These are phyloP conservation scores for Fusarium sp. DNA, from an alignment of 2,329 filamentous ascomycete species.

Conservation along the genomic window DNA sequence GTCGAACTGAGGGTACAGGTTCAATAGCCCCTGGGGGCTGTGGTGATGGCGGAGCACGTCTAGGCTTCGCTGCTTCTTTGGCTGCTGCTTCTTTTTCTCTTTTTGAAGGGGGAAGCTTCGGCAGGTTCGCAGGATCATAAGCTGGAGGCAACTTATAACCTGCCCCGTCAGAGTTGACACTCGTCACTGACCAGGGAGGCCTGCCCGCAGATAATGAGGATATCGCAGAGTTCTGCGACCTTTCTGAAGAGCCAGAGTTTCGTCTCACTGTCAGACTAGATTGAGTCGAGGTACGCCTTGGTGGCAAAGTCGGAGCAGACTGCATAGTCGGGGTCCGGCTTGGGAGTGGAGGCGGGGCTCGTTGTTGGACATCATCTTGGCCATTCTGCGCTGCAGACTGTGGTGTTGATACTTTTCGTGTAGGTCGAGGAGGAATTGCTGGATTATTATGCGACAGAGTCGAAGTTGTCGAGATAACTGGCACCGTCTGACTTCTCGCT, in stretches of 20 bases:
- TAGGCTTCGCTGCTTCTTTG: conserved; percentile 41
- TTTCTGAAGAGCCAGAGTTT: conserved; percentile 68
- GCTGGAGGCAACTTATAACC: conserved; percentile 65
- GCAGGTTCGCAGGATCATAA: conserved; percentile 66
- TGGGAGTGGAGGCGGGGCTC: conserved; percentile 52
- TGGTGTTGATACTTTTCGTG: conserved; percentile 22
- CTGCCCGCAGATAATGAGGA: conserved; percentile 64
- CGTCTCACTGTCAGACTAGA: conserved; percentile 56
- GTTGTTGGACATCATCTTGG: conserved; percentile 29
- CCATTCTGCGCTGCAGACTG: conserved; percentile 10
- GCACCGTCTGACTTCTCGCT: conserved; percentile 50
- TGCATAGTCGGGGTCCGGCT: conserved; percentile 45
- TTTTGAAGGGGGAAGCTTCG: conserved; percentile 66
- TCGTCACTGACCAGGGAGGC: conserved; percentile 60
- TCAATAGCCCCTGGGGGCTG: conserved; percentile 42
- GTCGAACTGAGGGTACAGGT: conserved; percentile 47
- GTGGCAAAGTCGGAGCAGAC: conserved; percentile 61
- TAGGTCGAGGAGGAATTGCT: conserved; percentile 35
- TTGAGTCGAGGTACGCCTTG: conserved; percentile 61
- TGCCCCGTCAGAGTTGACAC: conserved; percentile 56
- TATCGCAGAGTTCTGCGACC: conserved; percentile 64
- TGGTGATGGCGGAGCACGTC: conserved; percentile 29
- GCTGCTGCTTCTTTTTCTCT: conserved; percentile 60
- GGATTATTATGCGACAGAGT: conserved; percentile 27
- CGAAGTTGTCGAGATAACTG: conserved; percentile 49